Conservation (phyloP, 1,284 basidiomycete genomes). For the Psilocybe mexicana region DNA sequence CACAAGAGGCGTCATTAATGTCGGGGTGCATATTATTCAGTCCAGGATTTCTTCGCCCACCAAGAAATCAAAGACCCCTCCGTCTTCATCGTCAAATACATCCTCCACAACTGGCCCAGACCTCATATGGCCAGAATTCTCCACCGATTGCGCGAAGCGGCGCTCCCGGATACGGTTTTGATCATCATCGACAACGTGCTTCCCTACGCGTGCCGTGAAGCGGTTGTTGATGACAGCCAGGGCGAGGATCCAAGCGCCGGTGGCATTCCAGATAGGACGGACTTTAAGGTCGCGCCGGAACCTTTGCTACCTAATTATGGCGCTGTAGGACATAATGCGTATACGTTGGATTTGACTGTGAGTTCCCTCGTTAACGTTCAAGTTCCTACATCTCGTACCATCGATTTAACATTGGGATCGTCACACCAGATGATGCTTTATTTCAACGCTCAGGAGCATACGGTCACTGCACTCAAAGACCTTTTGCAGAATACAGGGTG, state of each 20-base stretch:
- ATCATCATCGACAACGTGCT: too few species aligned
- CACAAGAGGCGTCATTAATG: too few species aligned
- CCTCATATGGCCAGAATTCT: constrained; percentile 30
- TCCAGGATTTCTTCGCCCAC: constrained; percentile 34
- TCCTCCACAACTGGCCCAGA: constrained; percentile 38
- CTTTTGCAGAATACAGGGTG: constrained; percentile 23
- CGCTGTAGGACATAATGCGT: constrained; percentile 15
- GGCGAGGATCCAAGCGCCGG: too few species aligned
- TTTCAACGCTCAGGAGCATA: constrained; percentile 29
- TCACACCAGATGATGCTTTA: constrained; percentile 27
- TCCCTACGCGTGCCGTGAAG: too few species aligned
- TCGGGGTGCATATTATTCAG: constrained; percentile 15
- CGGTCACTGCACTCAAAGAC: constrained; percentile 21
- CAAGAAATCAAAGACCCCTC: constrained; percentile 31
- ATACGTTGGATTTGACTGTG: constrained; percentile 27
- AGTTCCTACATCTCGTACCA: too few species aligned
- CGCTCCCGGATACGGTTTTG: constrained; percentile 26
- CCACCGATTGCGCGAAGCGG: constrained; percentile 31
- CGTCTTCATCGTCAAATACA: constrained; percentile 33
- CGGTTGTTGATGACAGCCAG: too few species aligned
- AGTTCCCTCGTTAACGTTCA: constrained; percentile 5
- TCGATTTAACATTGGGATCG: too few species aligned
- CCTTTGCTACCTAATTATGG: too few species aligned
- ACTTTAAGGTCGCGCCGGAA: too few species aligned
- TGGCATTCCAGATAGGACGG: too few species aligned